phyloP scores from a whole-genome alignment of 2,329 filamentous ascomycete genomes.

The Ceratocystis albifundus region DNA sequence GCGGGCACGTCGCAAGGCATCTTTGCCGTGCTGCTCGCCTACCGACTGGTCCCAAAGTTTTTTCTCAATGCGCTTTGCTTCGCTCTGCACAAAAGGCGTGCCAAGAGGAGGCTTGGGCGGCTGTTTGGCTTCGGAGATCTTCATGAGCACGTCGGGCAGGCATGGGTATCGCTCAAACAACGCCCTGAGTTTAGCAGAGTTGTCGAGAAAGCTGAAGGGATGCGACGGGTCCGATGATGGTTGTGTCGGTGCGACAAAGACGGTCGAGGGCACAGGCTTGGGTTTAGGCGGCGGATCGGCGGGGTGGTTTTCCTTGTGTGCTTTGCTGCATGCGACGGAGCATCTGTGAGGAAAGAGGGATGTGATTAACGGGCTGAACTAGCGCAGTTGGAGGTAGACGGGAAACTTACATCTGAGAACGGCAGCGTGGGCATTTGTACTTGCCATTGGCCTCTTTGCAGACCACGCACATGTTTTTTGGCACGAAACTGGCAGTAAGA shows the following conservation, averaged over 20 bases:
- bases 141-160: slow-evolving; percentile 37
- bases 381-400: slow-evolving; percentile 10
- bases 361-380: slow-evolving; percentile 20
- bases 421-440: slow-evolving; percentile 53
- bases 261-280: slow-evolving; percentile 24
- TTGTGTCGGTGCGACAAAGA: slow-evolving; percentile 19
- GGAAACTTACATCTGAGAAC: slow-evolving; percentile 44
- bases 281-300: slow-evolving; percentile 31
- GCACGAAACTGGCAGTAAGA: background rate
- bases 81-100: slow-evolving; percentile 20
- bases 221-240: slow-evolving; percentile 28
- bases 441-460: slow-evolving; percentile 43
- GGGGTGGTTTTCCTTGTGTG: slow-evolving; percentile 41
- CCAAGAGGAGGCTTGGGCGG: slow-evolving; percentile 31
- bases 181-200: slow-evolving; percentile 38
- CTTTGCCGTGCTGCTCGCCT: slow-evolving; percentile 45
- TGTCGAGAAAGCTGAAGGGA: slow-evolving; percentile 43
- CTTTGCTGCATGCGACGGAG: slow-evolving; percentile 46
- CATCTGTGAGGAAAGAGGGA: slow-evolving; percentile 36
- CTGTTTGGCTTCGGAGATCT: slow-evolving; percentile 41
- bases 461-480: slow-evolving; percentile 36
- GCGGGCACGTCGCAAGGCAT: slow-evolving; percentile 41
- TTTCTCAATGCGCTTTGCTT: slow-evolving; percentile 27
- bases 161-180: slow-evolving; percentile 45
- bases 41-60: slow-evolving; percentile 47